Conservation (phyloP, 441 rosid species). For the Adansonia madagascariensis region DNA sequence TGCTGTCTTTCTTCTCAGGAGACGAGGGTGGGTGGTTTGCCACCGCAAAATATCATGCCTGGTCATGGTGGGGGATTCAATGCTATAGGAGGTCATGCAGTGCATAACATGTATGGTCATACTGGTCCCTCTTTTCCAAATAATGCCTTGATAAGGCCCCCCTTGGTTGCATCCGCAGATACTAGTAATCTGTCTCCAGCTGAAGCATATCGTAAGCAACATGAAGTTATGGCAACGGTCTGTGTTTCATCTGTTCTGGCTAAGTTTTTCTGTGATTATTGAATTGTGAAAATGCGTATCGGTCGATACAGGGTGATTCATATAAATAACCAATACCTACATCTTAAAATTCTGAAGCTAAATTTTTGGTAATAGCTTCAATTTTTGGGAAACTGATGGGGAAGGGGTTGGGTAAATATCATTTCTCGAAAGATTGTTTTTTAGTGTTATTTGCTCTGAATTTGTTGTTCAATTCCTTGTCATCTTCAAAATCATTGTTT, state of each 20-base stretch:
- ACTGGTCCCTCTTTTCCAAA: conserved; percentile 54
- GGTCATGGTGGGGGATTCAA: conserved; percentile 54
- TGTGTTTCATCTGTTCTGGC: conserved; percentile 35
- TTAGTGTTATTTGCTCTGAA: background rate
- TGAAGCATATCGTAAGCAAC: conserved; percentile 74
- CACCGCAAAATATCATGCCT: conserved; percentile 48
- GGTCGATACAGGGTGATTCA: background rate
- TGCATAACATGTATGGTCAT: conserved; percentile 54
- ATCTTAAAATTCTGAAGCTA: background rate
- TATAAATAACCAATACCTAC: background rate
- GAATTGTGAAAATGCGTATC: background rate
- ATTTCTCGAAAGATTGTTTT: background rate
- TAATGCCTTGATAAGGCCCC: conserved; percentile 51
- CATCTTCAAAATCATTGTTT: conserved; percentile 4
- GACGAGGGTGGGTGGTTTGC: conserved; percentile 47
- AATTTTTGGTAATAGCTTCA: background rate
- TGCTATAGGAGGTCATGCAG: conserved; percentile 49
- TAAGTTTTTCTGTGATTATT: conserved; percentile 13
- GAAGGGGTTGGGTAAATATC: conserved; percentile 1
- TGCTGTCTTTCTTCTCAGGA: conserved; percentile 48
- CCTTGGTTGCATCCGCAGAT: conserved; percentile 52
- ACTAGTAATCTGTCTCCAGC: conserved; percentile 56
- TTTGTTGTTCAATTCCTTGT: background rate
- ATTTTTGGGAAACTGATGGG: background rate
- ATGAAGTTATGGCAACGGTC: conserved; percentile 88